Evolutionary conservation across 345 rosid genomes (phyloP).

Genomic region (Brassica carinata): DNA sequence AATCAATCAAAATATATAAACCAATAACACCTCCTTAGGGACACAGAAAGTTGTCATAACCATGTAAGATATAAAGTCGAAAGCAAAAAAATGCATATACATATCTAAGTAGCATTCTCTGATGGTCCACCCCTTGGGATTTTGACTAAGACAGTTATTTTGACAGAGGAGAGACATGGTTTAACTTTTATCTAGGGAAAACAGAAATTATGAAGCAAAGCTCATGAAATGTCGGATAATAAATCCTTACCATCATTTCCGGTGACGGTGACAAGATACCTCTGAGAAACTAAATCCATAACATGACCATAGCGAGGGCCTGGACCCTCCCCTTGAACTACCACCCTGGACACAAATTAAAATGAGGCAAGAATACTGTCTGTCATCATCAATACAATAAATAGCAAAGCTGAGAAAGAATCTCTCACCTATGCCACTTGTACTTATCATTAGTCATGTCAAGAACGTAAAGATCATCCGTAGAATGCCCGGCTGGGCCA

Average conservation of each 20-base stretch:
- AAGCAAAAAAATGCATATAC: constrained; percentile 8
- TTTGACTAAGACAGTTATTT: not conserved
- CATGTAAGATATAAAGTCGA: not conserved
- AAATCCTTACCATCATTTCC: constrained; percentile 87
- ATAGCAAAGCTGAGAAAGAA: not conserved
- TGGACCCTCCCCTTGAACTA: constrained; percentile 98
- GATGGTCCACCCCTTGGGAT: not conserved
- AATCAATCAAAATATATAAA: too few relatives aligned
- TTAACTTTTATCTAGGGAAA: too few relatives aligned
- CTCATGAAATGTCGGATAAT: not conserved
- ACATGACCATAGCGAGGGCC: constrained; percentile 99
- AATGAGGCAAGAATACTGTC: not conserved
- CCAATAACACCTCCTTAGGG: too few relatives aligned
- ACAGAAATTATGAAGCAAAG: constrained; percentile 1
- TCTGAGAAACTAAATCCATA: constrained; percentile 94
- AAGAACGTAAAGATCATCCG: constrained; percentile 95
- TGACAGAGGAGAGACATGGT: not conserved
- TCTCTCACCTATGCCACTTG: constrained; percentile 96
- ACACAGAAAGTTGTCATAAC: not conserved
- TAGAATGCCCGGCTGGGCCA: constrained; percentile 99
- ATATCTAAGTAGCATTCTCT: not conserved
- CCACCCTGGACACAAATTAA: constrained; percentile 62
- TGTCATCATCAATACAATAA: not conserved
- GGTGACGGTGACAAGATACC: constrained; percentile 93
- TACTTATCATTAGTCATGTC: constrained; percentile 91